Percentiles rank a stretch among this genome's conserved stretches.
These are phyloP conservation scores for Eremomyces bilateralis DNA, from an alignment of 495 filamentous ascomycete genomes.

Conservation along the genomic window DNA sequence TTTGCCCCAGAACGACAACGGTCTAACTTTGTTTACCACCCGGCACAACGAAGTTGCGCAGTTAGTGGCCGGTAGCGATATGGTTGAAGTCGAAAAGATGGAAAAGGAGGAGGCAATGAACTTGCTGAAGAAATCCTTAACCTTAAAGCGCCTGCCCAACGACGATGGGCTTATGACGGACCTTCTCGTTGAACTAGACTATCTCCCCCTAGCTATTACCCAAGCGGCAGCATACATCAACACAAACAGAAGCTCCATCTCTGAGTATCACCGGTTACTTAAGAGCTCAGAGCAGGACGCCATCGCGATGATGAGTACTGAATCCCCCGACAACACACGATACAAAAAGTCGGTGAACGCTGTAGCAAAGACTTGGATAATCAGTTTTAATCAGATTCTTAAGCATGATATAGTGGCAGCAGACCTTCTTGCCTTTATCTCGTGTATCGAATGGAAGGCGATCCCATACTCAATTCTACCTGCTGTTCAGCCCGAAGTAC, in stretches of 20 bases:
- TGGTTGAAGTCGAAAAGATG: slow-evolving; percentile 11
- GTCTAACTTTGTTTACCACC: slow-evolving; percentile 13
- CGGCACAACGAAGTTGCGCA: slow-evolving; percentile 7
- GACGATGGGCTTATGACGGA: slow-evolving; percentile 4
- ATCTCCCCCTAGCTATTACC: slow-evolving; percentile 13
- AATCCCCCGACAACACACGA: slow-evolving; percentile 11
- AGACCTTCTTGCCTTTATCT: slow-evolving; percentile 12
- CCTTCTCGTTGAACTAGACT: slow-evolving; percentile 10
- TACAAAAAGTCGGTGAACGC: slow-evolving; percentile 8
- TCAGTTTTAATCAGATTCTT: slow-evolving; percentile 10
- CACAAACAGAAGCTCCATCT: slow-evolving; percentile 7
- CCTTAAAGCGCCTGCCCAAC: slow-evolving; percentile 3
- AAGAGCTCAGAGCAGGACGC: slow-evolving; percentile 10
- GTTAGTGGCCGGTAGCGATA: slow-evolving; percentile 7
- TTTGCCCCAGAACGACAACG: slow-evolving; percentile 10
- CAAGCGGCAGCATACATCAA: slow-evolving; percentile 16
- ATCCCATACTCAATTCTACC: slow-evolving; percentile 14
- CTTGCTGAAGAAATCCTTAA: slow-evolving; percentile 8
- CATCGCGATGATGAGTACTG: slow-evolving; percentile 11
- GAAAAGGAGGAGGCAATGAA: slow-evolving; percentile 6
- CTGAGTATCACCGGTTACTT: slow-evolving; percentile 10
- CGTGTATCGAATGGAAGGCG: slow-evolving; percentile 17
- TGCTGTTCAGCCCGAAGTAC: slow-evolving; percentile 8
- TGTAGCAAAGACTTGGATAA: slow-evolving; percentile 13
- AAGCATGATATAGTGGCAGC: slow-evolving; percentile 7